These are phyloP conservation scores for Suhomyces panamericanus DNA, from an alignment of 1,139 yeast genomes.

Conservation along the genomic window DNA sequence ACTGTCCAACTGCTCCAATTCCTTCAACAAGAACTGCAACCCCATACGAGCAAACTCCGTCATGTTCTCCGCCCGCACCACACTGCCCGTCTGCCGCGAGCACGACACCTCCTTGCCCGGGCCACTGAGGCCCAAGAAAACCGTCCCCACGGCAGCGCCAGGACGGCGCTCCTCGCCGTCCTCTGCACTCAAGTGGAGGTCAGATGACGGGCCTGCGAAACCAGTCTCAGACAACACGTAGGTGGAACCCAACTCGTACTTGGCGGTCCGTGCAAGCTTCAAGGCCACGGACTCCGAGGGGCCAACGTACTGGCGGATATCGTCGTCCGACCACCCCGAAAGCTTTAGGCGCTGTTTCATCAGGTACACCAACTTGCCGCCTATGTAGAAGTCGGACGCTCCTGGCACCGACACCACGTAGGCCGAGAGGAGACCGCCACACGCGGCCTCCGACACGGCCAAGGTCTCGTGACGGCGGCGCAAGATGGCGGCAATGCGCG, in stretches of 20 bases:
- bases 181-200: constrained; percentile 34
- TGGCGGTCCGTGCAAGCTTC: constrained; percentile 73
- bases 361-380: constrained; percentile 80
- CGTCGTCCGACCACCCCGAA: constrained; percentile 76
- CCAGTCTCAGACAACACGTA: constrained; percentile 85
- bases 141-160: constrained; percentile 51
- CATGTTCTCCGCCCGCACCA: constrained; percentile 68
- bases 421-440: constrained; percentile 84
- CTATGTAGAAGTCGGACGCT: constrained; percentile 79
- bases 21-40: constrained; percentile 56
- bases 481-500: constrained; percentile 57
- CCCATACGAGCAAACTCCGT: constrained; percentile 70
- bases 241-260: constrained; percentile 79
- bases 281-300: constrained; percentile 78
- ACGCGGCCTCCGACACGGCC: constrained; percentile 84
- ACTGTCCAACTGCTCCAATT: constrained; percentile 19
- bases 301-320: constrained; percentile 71
- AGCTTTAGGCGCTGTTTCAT: constrained; percentile 70
- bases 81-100: constrained; percentile 44
- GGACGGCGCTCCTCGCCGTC: constrained; percentile 12
- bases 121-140: constrained; percentile 70
- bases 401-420: constrained; percentile 82
- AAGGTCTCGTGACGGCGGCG: constrained; percentile 58
- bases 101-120: constrained; percentile 59
- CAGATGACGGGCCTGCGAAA: constrained; percentile 74